A percentile compares a stretch with the other conserved stretches of the same genome.
These are phyloP conservation scores for Russula emetica DNA, from an alignment of 768 basidiomycete species.

Conservation along the genomic window DNA sequence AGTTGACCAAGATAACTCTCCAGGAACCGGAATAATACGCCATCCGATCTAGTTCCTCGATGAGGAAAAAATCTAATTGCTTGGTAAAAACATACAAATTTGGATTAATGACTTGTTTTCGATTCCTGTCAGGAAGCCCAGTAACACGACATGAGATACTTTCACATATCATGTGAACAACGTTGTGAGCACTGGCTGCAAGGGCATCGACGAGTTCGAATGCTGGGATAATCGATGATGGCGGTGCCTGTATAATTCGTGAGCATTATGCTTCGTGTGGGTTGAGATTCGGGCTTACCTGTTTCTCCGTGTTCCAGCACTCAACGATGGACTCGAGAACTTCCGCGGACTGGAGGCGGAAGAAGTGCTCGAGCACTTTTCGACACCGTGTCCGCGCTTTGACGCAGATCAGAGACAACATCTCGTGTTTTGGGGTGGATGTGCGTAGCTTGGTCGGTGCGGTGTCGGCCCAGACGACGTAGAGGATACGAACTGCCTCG, in stretches of 20 bases:
- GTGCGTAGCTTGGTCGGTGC: slow-evolving; percentile 44
- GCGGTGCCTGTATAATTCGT: slow-evolving; percentile 10
- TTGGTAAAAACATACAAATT: slow-evolving; percentile 51
- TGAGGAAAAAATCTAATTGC: neutral
- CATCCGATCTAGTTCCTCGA: slow-evolving; percentile 52
- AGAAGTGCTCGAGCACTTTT: slow-evolving; percentile 79
- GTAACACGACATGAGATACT: slow-evolving; percentile 62
- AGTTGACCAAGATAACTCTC: slow-evolving; percentile 79
- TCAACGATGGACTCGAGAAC: slow-evolving; percentile 80
- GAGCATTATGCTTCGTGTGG: slow-evolving; percentile 7
- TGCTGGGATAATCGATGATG: slow-evolving; percentile 40
- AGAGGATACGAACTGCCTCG: slow-evolving; percentile 76
- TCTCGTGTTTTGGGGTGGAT: slow-evolving; percentile 60
- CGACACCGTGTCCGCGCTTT: slow-evolving; percentile 67
- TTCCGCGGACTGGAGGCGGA: slow-evolving; percentile 73
- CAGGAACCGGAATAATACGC: slow-evolving; percentile 75
- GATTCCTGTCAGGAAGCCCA: slow-evolving; percentile 52
- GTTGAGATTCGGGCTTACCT: slow-evolving; percentile 37
- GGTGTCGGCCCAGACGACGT: slow-evolving; percentile 65
- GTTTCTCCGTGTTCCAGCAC: slow-evolving; percentile 66
- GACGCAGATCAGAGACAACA: slow-evolving; percentile 59
- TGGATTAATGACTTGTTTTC: slow-evolving; percentile 57
- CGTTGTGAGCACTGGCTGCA: slow-evolving; percentile 76
- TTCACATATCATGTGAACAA: slow-evolving; percentile 87
- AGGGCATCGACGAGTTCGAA: slow-evolving; percentile 84